A percentile compares a stretch with the other conserved stretches of the same genome.
These are phyloP conservation scores for Chaetothyriales sp. DNA, from an alignment of 2,329 filamentous ascomycete genomes.

Conservation along the genomic window DNA sequence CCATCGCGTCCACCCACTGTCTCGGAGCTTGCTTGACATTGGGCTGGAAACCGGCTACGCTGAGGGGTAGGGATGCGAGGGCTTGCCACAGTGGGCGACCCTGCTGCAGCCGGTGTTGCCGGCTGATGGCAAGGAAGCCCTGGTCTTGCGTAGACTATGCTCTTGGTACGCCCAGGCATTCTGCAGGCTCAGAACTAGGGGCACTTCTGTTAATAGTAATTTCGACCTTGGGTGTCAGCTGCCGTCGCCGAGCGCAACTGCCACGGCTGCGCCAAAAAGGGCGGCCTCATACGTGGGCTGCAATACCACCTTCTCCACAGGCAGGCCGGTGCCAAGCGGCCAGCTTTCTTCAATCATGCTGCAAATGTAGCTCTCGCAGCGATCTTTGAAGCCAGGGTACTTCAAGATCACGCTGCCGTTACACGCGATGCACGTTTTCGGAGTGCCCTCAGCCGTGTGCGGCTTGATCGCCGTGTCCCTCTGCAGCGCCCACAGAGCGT, in stretches of 20 bases:
- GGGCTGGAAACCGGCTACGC: too few relatives aligned
- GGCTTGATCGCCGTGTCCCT: slow-evolving; percentile 33
- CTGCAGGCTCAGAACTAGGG: too few relatives aligned
- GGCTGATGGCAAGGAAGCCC: too few relatives aligned
- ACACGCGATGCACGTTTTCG: slow-evolving; percentile 34
- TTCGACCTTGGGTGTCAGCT: slow-evolving; percentile 6
- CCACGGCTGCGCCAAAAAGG: slow-evolving; percentile 34
- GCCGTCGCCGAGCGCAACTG: slow-evolving; percentile 29
- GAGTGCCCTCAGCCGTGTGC: slow-evolving; percentile 2
- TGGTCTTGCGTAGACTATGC: too few relatives aligned
- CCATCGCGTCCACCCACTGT: too few relatives aligned
- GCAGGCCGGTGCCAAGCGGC: slow-evolving; percentile 13
- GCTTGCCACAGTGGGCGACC: too few relatives aligned
- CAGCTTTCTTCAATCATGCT: slow-evolving; percentile 24
- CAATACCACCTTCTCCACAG: slow-evolving; percentile 23
- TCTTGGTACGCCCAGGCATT: too few relatives aligned
- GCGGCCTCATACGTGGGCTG: slow-evolving; percentile 31
- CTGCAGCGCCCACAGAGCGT: slow-evolving; percentile 46
- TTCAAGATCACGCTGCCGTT: slow-evolving; percentile 41
- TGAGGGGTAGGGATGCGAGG: too few relatives aligned
- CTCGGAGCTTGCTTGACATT: too few relatives aligned
- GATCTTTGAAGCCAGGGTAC: slow-evolving; percentile 35
- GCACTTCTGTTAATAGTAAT: background rate
- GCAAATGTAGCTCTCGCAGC: slow-evolving; percentile 32
- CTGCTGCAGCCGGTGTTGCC: too few relatives aligned